Evolutionary conservation across 345 rosid species (phyloP).

Genomic region (Diplotaxis tenuifolia): DNA sequence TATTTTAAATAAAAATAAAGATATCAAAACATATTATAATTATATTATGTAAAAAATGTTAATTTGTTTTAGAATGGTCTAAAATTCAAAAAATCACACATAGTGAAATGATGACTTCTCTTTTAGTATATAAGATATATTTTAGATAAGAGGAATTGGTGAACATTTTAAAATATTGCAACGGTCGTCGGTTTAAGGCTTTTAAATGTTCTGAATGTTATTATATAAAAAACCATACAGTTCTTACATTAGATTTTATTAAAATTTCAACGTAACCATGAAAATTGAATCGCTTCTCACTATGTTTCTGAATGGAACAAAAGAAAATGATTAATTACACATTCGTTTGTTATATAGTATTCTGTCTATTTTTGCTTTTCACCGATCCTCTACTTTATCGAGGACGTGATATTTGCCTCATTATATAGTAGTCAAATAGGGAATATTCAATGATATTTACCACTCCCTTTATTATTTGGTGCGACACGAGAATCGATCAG

Average conservation of each 20-base stretch:
- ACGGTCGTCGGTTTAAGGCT: not conserved
- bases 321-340: not conserved
- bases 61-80: no score
- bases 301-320: not conserved
- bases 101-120: not conserved
- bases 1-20: no score
- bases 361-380: not conserved
- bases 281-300: not conserved
- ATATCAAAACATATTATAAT: no score
- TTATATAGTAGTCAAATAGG: conserved; percentile 4
- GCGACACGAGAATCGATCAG: conserved; percentile 21
- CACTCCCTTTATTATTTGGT: conserved; percentile 8
- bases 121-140: no score
- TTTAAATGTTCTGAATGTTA: no score
- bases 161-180: not conserved
- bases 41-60: no score
- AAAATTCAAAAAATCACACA: no score
- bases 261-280: not conserved
- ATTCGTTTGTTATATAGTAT: not conserved
- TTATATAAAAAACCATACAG: not conserved
- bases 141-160: not conserved
- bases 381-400: not conserved
- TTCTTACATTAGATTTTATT: not conserved
- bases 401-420: conserved; percentile 12
- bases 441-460: conserved; percentile 21